phyloP scores from a whole-genome alignment of 495 filamentous ascomycete species.

The Talaromyces ruber region DNA sequence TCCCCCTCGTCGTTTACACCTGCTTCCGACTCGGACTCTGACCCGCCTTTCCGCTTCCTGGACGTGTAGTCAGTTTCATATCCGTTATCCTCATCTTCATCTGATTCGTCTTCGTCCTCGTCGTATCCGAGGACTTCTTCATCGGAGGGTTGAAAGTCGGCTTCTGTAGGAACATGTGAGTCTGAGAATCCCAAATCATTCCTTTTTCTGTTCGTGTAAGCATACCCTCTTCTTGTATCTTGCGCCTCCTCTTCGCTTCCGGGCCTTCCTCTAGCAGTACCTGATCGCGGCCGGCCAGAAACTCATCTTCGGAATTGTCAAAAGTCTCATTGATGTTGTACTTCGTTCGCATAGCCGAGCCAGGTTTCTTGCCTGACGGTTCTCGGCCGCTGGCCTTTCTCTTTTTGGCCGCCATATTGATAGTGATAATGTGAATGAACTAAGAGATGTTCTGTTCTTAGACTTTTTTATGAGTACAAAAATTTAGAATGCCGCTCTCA shows the following conservation, averaged over 20 bases:
- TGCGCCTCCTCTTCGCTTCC: constrained; percentile 65
- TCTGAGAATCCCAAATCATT: background rate
- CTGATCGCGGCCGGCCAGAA: constrained; percentile 73
- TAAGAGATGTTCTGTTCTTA: background rate
- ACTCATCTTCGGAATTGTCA: constrained; percentile 88
- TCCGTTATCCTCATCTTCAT: constrained; percentile 34
- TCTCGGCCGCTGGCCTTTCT: constrained; percentile 56
- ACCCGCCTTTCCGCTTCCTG: constrained; percentile 16
- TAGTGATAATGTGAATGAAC: background rate
- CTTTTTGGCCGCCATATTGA: constrained; percentile 52
- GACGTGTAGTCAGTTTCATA: constrained; percentile 25
- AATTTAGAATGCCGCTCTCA: constrained; percentile 16
- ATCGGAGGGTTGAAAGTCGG: constrained; percentile 63
- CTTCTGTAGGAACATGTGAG: constrained; percentile 30
- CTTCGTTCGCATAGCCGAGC: constrained; percentile 27
- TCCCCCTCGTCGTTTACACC: constrained; percentile 23
- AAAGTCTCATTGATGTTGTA: constrained; percentile 68
- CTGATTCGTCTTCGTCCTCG: constrained; percentile 35
- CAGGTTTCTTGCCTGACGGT: constrained; percentile 35
- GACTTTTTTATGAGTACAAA: background rate
- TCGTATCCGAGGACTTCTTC: constrained; percentile 76
- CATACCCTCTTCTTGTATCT: constrained; percentile 54
- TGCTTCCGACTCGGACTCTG: constrained; percentile 11
- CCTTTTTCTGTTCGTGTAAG: background rate
- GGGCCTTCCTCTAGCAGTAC: constrained; percentile 75